Base-by-base conservation (phyloP, 2,329 filamentous ascomycete species). In the Periconia digitata region DNA sequence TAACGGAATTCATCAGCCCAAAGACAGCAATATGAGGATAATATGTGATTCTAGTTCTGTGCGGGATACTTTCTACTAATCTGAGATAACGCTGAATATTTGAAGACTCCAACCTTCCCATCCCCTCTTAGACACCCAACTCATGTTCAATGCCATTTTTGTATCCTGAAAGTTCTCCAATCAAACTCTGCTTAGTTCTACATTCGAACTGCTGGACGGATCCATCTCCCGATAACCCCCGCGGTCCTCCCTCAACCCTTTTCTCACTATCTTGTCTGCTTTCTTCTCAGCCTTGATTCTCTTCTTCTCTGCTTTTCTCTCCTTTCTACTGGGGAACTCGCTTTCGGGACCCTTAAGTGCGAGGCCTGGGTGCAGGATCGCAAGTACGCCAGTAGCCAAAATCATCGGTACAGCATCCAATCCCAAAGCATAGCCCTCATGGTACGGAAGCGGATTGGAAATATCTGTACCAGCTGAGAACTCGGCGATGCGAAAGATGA, bases 401-500 rank as follows among this genome's bases (percentile, higher is more conserved):
- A 79, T 67, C 77, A 85, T 85, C 1, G 82, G 81, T 1, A 79
- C 62, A 0, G 79, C 79, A 59, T 85, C 82, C 45, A 74, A 76
- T 1, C 63, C 63, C 46, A 79, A 79, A 21, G 77, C 73, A 60
- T 81, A 85, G 3, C 60, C 72, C 56, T 84, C 80, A 51, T 81
- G 71, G 36, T 65, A 74, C 0, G 78, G 74, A 17, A 81, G 67
- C 0, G 71, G 67, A 58, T 79, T 80, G n/a, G 66, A 54, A 1
- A 52, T 40, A 35, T 67, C 64, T 17, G 77, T 58, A 10, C 79
- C 79, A 3, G 71, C 69, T 0, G 74, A 72, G 57, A 80, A 86
- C 62, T 86, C 82, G 44, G 74, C 65, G 2, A 87, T 72, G 23
- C 83, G 80, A 66, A 79, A 87, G 53, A 84, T 76, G 61, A 86